Evolutionary conservation across 257 asterid genomes (phyloP), one percentile per base, ranked within the genome.

Genomic region (Paulownia fortunei): DNA sequence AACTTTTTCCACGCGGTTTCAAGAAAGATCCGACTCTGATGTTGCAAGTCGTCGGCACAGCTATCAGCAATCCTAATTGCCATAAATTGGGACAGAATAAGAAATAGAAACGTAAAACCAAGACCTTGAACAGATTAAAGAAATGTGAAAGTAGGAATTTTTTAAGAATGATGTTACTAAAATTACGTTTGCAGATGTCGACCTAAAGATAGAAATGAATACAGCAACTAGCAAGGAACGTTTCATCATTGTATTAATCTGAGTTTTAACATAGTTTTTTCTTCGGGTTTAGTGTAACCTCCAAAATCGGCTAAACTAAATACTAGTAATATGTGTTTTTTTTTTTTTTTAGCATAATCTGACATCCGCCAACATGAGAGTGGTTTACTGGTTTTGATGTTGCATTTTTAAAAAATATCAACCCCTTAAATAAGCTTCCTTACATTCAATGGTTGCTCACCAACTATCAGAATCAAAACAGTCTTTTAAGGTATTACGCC

Each of bases 371-470:
- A 15, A 61, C 72, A 55, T 41, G 54, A 41, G 61, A 39, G 49
- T 47, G 27, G 72, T 73, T 70, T 58, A 26, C 55, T 77, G 34
- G 76, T 70, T 67, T 60, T 68, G 61, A 8, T n/a, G 51, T 65
- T 49, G 21, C 42, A 56, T 75, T 64, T 12, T 19, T 9, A 7
- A 23, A 72, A 15, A 26, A 7, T 3, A 4, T 39, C 12, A 46
- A 15, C 27, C 46, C 42, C 24, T n/a, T 32, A 56, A 42, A 19
- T 44, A 42, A 30, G 27, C 58, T 44, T 74, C 18, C 32, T 10
- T 12, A 60, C 24, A 67, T 81, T 81, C 88, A 84, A 81, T 30
- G 86, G 86, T 80, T 73, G 89, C 80, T 85, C 79, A 85, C 77
- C 85, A 52, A 82, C 88, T 64, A 76, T 78, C 73, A 69, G 6